Base-by-base conservation (phyloP, 1,284 basidiomycete genomes). In the Boletellus dicymbophilus region DNA sequence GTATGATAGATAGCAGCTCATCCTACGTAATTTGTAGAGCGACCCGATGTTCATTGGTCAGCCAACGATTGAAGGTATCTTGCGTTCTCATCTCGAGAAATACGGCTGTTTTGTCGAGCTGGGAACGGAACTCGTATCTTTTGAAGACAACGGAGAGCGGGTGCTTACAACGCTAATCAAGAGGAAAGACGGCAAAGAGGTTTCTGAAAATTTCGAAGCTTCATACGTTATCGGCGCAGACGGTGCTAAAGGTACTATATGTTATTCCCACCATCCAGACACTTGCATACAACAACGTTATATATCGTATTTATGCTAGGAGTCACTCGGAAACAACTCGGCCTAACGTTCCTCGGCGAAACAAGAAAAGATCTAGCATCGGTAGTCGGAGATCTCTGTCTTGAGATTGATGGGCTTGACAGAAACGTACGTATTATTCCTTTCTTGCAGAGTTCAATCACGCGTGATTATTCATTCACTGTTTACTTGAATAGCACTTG, bases 261-360 rank as follows among this genome's bases (percentile, higher is more conserved):
- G n/a, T 3, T 18, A 18, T 18, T 11, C 11, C 3, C n/a, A n/a
- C n/a, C n/a, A n/a, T n/a, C n/a, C n/a, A n/a, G n/a, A n/a, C n/a
- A n/a, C n/a, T n/a, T n/a, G n/a, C n/a, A 31, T 15, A 31, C 28
- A 22, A 23, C 31, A n/a, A 42, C n/a, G 31, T 15, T 2, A 30
- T 9, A 1, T 6, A 15, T 31, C 16, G 20, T 31, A 7, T 20
- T 22, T 15, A 11, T 25, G n/a, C 13, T n/a, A 61, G 56, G 68
- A 3, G 36, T 49, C 20, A 68, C 75, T n/a, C 67, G 77, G 42
- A 78, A 79, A 51, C 61, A 67, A 23, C 68, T 78, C 11, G 73
- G 72, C 0, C 52, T 80, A 23, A 52, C 66, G 0, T 79, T 81
- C 51, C 47, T 75, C 1, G 80, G 79, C 0, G 74, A 81, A 49